Conservation (phyloP, 2,329 filamentous ascomycete genomes). For the Aspergillus proliferans region DNA sequence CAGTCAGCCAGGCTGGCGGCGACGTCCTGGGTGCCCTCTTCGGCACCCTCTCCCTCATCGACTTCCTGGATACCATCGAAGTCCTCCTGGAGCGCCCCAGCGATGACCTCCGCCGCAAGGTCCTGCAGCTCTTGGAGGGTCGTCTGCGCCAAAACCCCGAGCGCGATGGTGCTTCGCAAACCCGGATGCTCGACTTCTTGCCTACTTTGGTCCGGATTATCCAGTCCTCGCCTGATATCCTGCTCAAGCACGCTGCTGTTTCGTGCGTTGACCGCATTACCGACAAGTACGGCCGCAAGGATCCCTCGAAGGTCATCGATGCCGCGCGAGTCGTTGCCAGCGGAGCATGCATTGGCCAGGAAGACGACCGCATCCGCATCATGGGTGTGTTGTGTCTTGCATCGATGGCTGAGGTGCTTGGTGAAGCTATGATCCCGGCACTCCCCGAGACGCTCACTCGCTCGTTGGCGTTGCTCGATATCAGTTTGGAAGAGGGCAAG, state of each 20-base stretch:
- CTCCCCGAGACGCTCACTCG: slow-evolving; percentile 69
- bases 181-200: slow-evolving; percentile 69
- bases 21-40: slow-evolving; percentile 73
- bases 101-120: slow-evolving; percentile 69
- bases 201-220: slow-evolving; percentile 73
- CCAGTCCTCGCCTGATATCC: slow-evolving; percentile 62
- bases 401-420: slow-evolving; percentile 80
- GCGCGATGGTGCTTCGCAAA: slow-evolving; percentile 61
- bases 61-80: slow-evolving; percentile 85
- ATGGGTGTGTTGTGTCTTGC: slow-evolving; percentile 86
- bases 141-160: slow-evolving; percentile 69
- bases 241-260: slow-evolving; percentile 78
- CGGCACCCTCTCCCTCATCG: slow-evolving; percentile 73
- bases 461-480: slow-evolving; percentile 63
- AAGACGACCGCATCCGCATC: slow-evolving; percentile 65
- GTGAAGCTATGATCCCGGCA: slow-evolving; percentile 77
- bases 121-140: slow-evolving; percentile 71
- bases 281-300: slow-evolving; percentile 92
- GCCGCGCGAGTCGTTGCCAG: slow-evolving; percentile 74
- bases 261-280: slow-evolving; percentile 87
- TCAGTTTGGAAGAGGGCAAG: slow-evolving; percentile 51
- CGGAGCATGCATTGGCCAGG: slow-evolving; percentile 66
- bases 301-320: slow-evolving; percentile 66
- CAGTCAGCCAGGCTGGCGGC: slow-evolving; percentile 45
- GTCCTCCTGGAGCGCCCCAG: slow-evolving; percentile 70